Percentiles rank a stretch among this genome's conserved stretches.
Conservation (phyloP, 768 basidiomycete genomes). For the Pholiota conissans region DNA sequence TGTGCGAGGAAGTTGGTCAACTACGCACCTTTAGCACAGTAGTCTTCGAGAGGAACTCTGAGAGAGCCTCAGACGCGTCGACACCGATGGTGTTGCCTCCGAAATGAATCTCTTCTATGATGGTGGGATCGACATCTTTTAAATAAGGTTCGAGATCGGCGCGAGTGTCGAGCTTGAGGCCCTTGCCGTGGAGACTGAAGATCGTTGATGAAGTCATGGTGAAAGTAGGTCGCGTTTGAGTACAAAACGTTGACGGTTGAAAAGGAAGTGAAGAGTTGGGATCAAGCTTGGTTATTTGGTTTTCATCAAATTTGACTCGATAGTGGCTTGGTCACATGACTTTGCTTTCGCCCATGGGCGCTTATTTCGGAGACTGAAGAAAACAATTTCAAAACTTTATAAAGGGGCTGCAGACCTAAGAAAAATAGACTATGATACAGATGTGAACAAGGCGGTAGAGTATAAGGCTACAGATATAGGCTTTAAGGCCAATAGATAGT, state of each 20-base stretch:
- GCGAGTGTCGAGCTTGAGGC: constrained; percentile 77
- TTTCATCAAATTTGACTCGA: constrained; percentile 6
- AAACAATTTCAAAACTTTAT: too few species aligned
- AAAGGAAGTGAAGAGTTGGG: not conserved
- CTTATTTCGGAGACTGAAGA: not conserved
- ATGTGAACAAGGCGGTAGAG: not conserved
- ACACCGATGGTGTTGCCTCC: constrained; percentile 95
- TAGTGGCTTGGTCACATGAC: constrained; percentile 7
- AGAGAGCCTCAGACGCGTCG: constrained; percentile 84
- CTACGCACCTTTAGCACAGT: constrained; percentile 66
- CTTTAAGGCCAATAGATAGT: not conserved
- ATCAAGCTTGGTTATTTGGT: not conserved
- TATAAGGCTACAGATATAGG: not conserved
- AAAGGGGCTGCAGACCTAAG: too few species aligned
- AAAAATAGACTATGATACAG: not conserved
- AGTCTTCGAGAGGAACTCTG: constrained; percentile 72
- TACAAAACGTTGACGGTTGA: not conserved
- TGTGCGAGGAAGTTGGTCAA: not conserved
- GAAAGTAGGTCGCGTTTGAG: not conserved
- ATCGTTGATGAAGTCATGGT: constrained; percentile 31
- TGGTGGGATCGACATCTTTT: constrained; percentile 56
- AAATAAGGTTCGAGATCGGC: constrained; percentile 78
- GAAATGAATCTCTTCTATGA: constrained; percentile 86
- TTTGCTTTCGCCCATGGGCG: not conserved
- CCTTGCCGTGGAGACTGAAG: constrained; percentile 55